Percentiles rank a stretch among this genome's conserved stretches.
phyloP scores from a whole-genome alignment of 306 rosid species.

The Coriaria nepalensis region DNA sequence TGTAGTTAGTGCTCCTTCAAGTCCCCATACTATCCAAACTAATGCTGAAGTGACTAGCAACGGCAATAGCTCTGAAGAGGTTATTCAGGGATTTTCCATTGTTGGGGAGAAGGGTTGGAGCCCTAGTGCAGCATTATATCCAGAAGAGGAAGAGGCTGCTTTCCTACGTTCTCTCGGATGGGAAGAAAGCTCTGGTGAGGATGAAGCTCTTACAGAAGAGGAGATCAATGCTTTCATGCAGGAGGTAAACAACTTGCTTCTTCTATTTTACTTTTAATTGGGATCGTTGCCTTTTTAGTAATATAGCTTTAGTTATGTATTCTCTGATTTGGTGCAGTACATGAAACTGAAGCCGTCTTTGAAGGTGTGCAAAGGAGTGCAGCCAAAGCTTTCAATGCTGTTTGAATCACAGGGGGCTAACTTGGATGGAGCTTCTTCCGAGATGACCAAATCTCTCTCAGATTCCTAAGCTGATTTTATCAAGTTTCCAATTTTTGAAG shows the following conservation, averaged over 20 bases:
- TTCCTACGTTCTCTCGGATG: slow-evolving; percentile 98
- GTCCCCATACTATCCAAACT: slow-evolving; percentile 35
- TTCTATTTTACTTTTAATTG: neutral
- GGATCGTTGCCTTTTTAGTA: neutral
- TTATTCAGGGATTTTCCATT: slow-evolving; percentile 22
- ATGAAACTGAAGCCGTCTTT: slow-evolving; percentile 41
- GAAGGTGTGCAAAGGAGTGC: slow-evolving; percentile 48
- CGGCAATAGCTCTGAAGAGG: slow-evolving; percentile 41
- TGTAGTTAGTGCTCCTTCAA: slow-evolving; percentile 29
- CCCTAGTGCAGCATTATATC: slow-evolving; percentile 36
- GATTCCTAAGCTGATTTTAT: slow-evolving; percentile 65
- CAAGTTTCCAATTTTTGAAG: slow-evolving; percentile 44
- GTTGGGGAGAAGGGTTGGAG: slow-evolving; percentile 20
- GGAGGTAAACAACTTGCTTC: slow-evolving; percentile 36
- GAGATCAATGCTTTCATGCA: slow-evolving; percentile 73
- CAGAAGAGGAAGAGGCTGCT: slow-evolving; percentile 89
- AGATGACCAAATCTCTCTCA: slow-evolving; percentile 53
- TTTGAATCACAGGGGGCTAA: slow-evolving; percentile 50
- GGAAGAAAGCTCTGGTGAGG: slow-evolving; percentile 87
- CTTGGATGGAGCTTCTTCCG: slow-evolving; percentile 51
- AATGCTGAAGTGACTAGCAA: slow-evolving; percentile 42
- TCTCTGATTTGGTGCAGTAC: slow-evolving; percentile 29
- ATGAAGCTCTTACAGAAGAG: slow-evolving; percentile 91
- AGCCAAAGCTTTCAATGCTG: slow-evolving; percentile 52
- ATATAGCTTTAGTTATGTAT: neutral